Evolutionary conservation across 768 basidiomycete genomes (phyloP).

Genomic region (Phaeotremella skinneri): DNA sequence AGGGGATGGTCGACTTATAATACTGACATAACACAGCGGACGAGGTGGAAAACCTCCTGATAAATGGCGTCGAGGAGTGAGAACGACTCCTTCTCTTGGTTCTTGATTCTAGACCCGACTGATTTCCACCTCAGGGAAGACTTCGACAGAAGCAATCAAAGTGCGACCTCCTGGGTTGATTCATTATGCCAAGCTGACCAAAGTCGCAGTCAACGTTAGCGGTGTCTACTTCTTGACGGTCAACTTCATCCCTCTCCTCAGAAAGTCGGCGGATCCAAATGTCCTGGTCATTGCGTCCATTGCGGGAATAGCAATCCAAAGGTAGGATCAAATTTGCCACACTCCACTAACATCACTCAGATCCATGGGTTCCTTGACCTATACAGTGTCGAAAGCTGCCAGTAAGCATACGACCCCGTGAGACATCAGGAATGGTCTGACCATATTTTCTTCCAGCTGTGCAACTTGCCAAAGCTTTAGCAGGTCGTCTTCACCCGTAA

Average conservation of each 20-base stretch:
- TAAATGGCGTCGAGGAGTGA: conserved; percentile 33
- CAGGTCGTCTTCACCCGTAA: conserved; percentile 42
- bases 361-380: conserved; percentile 35
- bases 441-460: conserved; percentile 17
- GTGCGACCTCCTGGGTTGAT: conserved; percentile 7
- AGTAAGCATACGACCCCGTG: conserved; percentile 13
- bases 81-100: background rate
- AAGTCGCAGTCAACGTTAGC: conserved; percentile 31
- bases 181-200: background rate
- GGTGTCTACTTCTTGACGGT: conserved; percentile 44
- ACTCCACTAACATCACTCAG: conserved; percentile 3
- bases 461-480: conserved; percentile 35
- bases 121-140: conserved; percentile 16
- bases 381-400: conserved; percentile 39
- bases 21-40: conserved; percentile 23
- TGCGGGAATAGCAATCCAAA: conserved; percentile 38
- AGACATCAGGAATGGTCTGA: background rate
- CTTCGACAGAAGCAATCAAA: conserved; percentile 32
- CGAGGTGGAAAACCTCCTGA: conserved; percentile 23
- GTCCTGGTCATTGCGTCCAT: conserved; percentile 44
- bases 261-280: conserved; percentile 28
- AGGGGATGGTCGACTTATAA: background rate
- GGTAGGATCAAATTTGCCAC: conserved; percentile 15
- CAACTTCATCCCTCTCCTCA: conserved; percentile 34
- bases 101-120: background rate